A percentile compares a stretch with the other conserved stretches of the same genome.
Conservation (phyloP, 768 basidiomycete genomes). For the Pleurotus ostreatus region DNA sequence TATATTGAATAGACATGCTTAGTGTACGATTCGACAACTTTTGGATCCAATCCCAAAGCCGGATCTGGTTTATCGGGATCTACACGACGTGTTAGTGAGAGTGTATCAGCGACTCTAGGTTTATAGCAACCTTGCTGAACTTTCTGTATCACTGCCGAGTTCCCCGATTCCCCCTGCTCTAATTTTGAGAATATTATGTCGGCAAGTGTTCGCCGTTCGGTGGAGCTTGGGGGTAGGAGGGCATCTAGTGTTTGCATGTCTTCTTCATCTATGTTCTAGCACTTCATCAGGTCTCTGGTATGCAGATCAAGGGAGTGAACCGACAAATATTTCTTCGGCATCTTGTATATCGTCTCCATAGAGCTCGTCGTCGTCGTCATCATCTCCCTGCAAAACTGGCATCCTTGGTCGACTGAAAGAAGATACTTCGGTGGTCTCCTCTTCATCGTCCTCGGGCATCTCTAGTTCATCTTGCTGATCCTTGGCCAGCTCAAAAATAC, state of each 20-base stretch:
- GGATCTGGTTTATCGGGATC: conserved; percentile 66
- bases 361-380: conserved; percentile 54
- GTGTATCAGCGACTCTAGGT: conserved; percentile 42
- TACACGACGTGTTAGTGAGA: conserved; percentile 20
- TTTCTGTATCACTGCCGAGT: conserved; percentile 54
- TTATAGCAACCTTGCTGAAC: conserved; percentile 48
- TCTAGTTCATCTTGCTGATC: conserved; percentile 91
- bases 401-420: conserved; percentile 28
- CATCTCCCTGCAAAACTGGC: conserved; percentile 35
- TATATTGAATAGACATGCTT: conserved; percentile 53
- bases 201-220: conserved; percentile 82
- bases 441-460: conserved; percentile 55
- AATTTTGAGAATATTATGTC: conserved; percentile 97
- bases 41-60: conserved; percentile 84
- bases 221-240: conserved; percentile 69
- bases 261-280: conserved; percentile 83
- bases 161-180: conserved; percentile 55
- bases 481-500: conserved; percentile 88
- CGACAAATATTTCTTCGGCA: conserved; percentile 60
- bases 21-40: conserved; percentile 88
- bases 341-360: conserved; percentile 49
- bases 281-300: conserved; percentile 10
- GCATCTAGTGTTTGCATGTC: conserved; percentile 86
- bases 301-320: conserved; percentile 15
- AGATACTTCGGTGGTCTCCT: conserved; percentile 27